Percentiles rank a stretch among this genome's conserved stretches.
phyloP scores from a whole-genome alignment of 768 basidiomycete species.

The Clavaria fumosa region DNA sequence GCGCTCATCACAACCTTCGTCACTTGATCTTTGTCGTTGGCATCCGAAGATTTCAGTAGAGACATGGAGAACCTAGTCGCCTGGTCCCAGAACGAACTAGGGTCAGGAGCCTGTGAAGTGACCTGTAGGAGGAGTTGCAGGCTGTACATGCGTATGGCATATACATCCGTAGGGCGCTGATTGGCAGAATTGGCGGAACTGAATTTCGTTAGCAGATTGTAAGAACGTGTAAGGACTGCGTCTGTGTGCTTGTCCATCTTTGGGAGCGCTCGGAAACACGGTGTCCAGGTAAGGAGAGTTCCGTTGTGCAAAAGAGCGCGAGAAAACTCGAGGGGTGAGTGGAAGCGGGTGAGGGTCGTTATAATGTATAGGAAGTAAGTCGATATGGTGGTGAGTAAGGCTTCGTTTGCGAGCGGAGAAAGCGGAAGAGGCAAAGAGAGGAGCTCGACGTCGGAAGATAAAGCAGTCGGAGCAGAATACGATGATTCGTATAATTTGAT shows the following conservation, averaged over 20 bases:
- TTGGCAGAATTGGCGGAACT: slow-evolving; percentile 4
- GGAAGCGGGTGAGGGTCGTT: slow-evolving; percentile 22
- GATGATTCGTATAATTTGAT: slow-evolving; percentile 14
- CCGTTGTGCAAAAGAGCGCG: slow-evolving; percentile 16
- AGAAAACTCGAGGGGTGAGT: slow-evolving; percentile 16
- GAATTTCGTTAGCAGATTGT: slow-evolving; percentile 35
- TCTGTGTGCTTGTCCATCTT: slow-evolving; percentile 43
- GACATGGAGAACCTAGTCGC: slow-evolving; percentile 31
- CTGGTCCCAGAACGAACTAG: slow-evolving; percentile 60
- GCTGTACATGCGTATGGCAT: slow-evolving; percentile 31
- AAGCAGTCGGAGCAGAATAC: not conserved
- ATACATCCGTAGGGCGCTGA: slow-evolving; percentile 15
- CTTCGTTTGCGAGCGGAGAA: slow-evolving; percentile 14
- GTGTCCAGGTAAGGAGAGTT: slow-evolving; percentile 40
- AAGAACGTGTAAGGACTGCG: slow-evolving; percentile 41
- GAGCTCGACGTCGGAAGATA: slow-evolving; percentile 8
- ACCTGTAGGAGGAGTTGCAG: slow-evolving; percentile 32
- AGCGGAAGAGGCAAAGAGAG: slow-evolving; percentile 32
- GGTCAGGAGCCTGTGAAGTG: slow-evolving; percentile 29
- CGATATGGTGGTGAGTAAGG: slow-evolving; percentile 34
- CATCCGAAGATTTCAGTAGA: slow-evolving; percentile 24
- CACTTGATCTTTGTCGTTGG: slow-evolving; percentile 18
- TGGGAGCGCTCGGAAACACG: slow-evolving; percentile 21
- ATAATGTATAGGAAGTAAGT: slow-evolving; percentile 46
- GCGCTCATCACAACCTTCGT: slow-evolving; percentile 23